Evolutionary conservation across 495 filamentous ascomycete genomes (phyloP).

Genomic region (Hypoxylon crocopeplum): DNA sequence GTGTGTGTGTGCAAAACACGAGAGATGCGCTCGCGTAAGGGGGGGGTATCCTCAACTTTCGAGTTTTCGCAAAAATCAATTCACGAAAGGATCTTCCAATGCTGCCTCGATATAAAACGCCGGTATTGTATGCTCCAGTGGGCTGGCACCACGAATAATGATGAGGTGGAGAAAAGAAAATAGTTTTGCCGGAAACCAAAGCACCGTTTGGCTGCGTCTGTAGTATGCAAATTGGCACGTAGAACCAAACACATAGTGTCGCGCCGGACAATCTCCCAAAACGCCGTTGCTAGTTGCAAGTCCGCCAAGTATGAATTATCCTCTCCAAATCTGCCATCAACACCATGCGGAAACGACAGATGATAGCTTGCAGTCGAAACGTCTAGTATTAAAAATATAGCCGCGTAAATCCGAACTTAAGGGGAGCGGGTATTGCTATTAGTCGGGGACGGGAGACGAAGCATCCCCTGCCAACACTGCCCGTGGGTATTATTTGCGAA

Average conservation of each 20-base stretch:
- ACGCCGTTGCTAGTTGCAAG: conserved; percentile 31
- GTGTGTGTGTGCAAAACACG: conserved; percentile 7
- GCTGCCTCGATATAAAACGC: conserved; percentile 32
- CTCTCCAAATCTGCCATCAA: conserved; percentile 20
- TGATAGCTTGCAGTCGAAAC: conserved; percentile 9
- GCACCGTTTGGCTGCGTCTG: conserved; percentile 17
- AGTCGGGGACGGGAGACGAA: neutral
- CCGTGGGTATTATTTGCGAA: conserved; percentile 9
- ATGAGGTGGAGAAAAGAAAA: conserved; percentile 12
- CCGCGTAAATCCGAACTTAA: conserved; percentile 6
- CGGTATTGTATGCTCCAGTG: conserved; percentile 36
- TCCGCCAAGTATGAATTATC: conserved; percentile 22
- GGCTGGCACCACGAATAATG: conserved; percentile 31
- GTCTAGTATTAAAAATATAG: conserved; percentile 16
- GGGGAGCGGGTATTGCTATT: neutral
- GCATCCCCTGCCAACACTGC: neutral
- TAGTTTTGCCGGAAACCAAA: conserved; percentile 32
- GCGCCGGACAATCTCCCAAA: conserved; percentile 27
- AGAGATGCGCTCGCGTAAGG: conserved; percentile 29
- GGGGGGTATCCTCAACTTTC: conserved; percentile 37
- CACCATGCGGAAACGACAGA: conserved; percentile 14
- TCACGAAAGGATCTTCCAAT: conserved; percentile 25
- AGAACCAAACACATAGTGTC: conserved; percentile 28
- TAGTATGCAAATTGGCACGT: conserved; percentile 36
- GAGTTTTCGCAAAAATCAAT: conserved; percentile 28